Evolutionary conservation across 2,329 filamentous ascomycete genomes (phyloP), one percentile per base, ranked within the genome.

Genomic region (Pseudocercospora cruenta): DNA sequence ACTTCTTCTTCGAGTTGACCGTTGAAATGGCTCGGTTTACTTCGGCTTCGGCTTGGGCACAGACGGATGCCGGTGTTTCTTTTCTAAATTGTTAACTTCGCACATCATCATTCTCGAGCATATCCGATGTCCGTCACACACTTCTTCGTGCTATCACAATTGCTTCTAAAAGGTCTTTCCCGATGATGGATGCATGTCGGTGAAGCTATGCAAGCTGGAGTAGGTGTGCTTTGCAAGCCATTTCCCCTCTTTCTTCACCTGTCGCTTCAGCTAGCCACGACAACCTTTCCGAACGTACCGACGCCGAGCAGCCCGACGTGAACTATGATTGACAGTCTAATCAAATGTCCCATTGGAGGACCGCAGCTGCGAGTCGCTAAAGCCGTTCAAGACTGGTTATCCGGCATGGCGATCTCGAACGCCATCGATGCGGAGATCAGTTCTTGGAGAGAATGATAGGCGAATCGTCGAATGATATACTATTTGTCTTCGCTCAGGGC

Each of bases 371-470:
- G 16, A 55, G 26, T 59, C 57, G 57, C 57, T 24, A 59, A 43
- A 10, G 9, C 28, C 14, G 31, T 19, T 28, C 36, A 31, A 59
- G 36, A 59, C 36, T n/a, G 57, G 36, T 12, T 47, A 45, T 45
- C 39, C 57, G 21, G 22, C 22, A n/a, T 43, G 57, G 39, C 57
- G 57, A 59, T 59, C 57, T 58, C 33, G n/a, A 59, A 45, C 57
- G 57, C 19, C 57, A 43, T 26, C 22, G 51, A 55, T 55, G 51
- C 51, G 51, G 51, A 55, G 51, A 55, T 51, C 19, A 51, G 9
- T n/a, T 55, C 24, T 16, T 43, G 39, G 39, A 19, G 39, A n/a
- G 39, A 8, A 43, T 19, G 39, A 43, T 19, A 51, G 19, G 47
- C 47, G 47, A 49, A 22, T 49, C n/a, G 45, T 49, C 21, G n/a